Evolutionary conservation across 768 basidiomycete species (phyloP), one percentile per base, ranked within the genome.

Genomic region (Lactarius hatsudake): DNA sequence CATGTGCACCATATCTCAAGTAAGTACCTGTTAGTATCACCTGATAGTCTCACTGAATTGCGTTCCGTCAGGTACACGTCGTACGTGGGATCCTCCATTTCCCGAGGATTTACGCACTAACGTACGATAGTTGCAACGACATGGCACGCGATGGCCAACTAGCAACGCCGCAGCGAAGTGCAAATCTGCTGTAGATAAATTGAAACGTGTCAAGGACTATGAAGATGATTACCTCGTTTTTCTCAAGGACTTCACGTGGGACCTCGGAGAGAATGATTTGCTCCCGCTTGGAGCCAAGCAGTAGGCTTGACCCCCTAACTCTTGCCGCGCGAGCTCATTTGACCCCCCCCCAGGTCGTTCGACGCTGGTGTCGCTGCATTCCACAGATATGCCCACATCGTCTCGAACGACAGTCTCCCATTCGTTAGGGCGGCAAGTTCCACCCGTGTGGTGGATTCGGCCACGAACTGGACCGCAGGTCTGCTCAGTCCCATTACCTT

Each of bases 91-190:
- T 10, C 34, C 30, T 58, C 66, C 1, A 53, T 51, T 1, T 2
- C 42, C 3, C 36, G 32, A 55, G 40, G 51, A 45, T 9, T 54
- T 34, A 28, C 9, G 20, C 17, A 45, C 45, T 64, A 30, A 55
- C 40, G 53, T 53, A 12, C 36, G 40, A 18, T 34, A 93, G 91
- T 78, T 95, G 10, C 88, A 93, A 76, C 81, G 93, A 13, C 93
- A 95, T 72, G 92, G 91, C 3, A 86, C 90, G 1, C 85, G 93
- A 38, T 93, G 81, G 71, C 93, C 93, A 0, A 93, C 91, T 0
- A 70, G 73, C 0, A 79, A 80, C 2, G 81, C 84, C 13, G 74
- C 80, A 1, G 70, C 72, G 12, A 63, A 68, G 34, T 89, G 90
- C 10, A 68, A 75, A 20, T 67, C 73, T 5, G 81, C 87, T 0